Evolutionary conservation across 345 rosid species (phyloP).

Genomic region (Noccaea caerulescens): DNA sequence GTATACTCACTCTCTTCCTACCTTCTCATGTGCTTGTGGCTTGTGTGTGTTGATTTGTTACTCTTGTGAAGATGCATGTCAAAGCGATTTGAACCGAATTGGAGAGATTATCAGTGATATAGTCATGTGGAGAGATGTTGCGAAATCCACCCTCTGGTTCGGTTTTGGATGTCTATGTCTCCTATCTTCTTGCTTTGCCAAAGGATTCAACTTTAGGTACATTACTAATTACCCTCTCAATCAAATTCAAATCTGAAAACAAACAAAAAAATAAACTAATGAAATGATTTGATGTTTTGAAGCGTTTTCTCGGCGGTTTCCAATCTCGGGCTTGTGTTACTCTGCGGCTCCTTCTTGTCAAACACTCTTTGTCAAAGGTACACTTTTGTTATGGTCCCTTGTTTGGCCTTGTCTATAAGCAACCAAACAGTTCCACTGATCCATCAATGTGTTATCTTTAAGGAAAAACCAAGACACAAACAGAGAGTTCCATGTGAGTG

Average conservation of each 20-base stretch:
- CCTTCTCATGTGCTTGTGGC: slow-evolving; percentile 13
- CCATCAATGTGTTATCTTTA: slow-evolving; percentile 24
- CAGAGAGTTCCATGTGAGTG: slow-evolving; percentile 60
- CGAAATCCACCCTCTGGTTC: slow-evolving; percentile 91
- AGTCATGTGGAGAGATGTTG: slow-evolving; percentile 83
- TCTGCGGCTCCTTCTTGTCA: slow-evolving; percentile 83
- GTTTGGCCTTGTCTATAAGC: background rate
- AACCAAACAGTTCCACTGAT: background rate
- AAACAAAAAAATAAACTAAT: background rate
- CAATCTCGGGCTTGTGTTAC: slow-evolving; percentile 78
- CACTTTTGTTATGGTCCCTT: background rate
- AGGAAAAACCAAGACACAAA: slow-evolving; percentile 53
- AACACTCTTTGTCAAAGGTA: slow-evolving; percentile 80
- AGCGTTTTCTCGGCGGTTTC: slow-evolving; percentile 75
- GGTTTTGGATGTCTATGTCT: slow-evolving; percentile 75
- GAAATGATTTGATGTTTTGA: slow-evolving; percentile 17
- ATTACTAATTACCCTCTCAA: background rate
- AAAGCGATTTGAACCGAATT: slow-evolving; percentile 58
- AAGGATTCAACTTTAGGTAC: slow-evolving; percentile 77
- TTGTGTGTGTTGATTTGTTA: background rate
- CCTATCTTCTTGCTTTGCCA: slow-evolving; percentile 79
- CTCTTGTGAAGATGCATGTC: slow-evolving; percentile 44
- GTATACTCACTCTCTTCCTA: slow-evolving; percentile 39
- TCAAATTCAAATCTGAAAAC: background rate
- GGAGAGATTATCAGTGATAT: slow-evolving; percentile 63